Conservation (phyloP, 78 protist species). For the Dictyostelium intermedium region DNA sequence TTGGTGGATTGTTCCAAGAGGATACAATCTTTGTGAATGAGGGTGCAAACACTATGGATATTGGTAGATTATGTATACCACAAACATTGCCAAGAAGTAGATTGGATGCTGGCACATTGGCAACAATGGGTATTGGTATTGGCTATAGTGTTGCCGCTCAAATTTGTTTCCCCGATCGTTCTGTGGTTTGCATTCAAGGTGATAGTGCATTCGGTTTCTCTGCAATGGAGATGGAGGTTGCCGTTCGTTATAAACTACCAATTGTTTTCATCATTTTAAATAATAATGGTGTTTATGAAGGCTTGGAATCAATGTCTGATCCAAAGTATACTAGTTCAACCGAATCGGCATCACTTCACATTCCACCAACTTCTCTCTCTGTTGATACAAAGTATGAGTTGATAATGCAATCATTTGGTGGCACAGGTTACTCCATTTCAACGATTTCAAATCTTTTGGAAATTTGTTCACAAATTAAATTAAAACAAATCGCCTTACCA, state of each 20-base stretch:
- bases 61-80: constrained; percentile 58
- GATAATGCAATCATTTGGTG: constrained; percentile 73
- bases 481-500: constrained; percentile 6
- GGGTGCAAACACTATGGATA: constrained; percentile 88
- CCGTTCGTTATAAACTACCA: constrained; percentile 68
- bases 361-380: constrained; percentile 23
- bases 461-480: neutral
- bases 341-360: neutral
- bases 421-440: constrained; percentile 29
- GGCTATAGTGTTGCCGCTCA: constrained; percentile 82
- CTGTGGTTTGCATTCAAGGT: constrained; percentile 66
- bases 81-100: constrained; percentile 56
- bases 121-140: constrained; percentile 87
- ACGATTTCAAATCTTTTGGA: neutral
- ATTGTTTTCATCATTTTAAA: constrained; percentile 72
- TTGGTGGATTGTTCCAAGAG: neutral
- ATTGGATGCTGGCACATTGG: constrained; percentile 80
- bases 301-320: constrained; percentile 19
- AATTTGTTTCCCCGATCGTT: neutral
- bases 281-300: constrained; percentile 84
- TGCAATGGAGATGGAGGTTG: constrained; percentile 80
- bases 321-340: neutral
- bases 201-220: constrained; percentile 87
- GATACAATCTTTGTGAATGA: constrained; percentile 67
- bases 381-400: neutral